Base-by-base conservation (phyloP, 2,329 filamentous ascomycete genomes). In the Verticillium albo-atrum region DNA sequence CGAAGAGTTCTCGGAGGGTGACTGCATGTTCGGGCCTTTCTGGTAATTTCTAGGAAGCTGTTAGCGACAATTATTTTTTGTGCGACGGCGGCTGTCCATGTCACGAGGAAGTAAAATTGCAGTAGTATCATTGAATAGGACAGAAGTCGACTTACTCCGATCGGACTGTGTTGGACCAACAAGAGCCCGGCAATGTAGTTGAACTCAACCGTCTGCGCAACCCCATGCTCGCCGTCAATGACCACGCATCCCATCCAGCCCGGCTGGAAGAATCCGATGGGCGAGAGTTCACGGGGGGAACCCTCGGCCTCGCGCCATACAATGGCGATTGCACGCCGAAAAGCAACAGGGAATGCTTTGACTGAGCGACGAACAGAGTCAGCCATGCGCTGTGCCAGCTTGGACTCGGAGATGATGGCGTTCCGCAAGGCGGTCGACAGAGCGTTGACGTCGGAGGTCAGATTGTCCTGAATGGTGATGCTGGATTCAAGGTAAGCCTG, bases 1-100 rank as follows among this genome's bases (percentile, higher is more conserved):
- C 81, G 64, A 90, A 88, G 0, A 90, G 73, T 3, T 78, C 73
- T 6, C 71, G 68, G 7, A 88, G 54, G 71, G 69, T 0, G 70
- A 70, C 32, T 71, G 64, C 0, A 71, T 32, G 30, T 32, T 32
- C 30, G 6, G 30, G 30, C 6, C 30, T 6, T 32, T 32, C 30
- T 6, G 30, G 30, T 6, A 32, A 12, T 32, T 32, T 32, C 30
- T 32, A 32, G 30, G 12, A 6, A 32, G n/a, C n/a, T 32, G 30
- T 32, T 32, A 32, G 30, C 30, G n/a, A n/a, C n/a, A n/a, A n/a
- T n/a, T n/a, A n/a, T n/a, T n/a, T n/a, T n/a, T n/a, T n/a, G n/a
- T n/a, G n/a, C n/a, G n/a, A n/a, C n/a, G n/a, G n/a, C n/a, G n/a
- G n/a, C n/a, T n/a, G n/a, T n/a, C n/a, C n/a, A n/a, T n/a, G n/a